A percentile compares a stretch with the other conserved stretches of the same genome.
Evolutionary conservation across 1,284 basidiomycete genomes (phyloP).

Genomic region (Leccinum griseonigrum): DNA sequence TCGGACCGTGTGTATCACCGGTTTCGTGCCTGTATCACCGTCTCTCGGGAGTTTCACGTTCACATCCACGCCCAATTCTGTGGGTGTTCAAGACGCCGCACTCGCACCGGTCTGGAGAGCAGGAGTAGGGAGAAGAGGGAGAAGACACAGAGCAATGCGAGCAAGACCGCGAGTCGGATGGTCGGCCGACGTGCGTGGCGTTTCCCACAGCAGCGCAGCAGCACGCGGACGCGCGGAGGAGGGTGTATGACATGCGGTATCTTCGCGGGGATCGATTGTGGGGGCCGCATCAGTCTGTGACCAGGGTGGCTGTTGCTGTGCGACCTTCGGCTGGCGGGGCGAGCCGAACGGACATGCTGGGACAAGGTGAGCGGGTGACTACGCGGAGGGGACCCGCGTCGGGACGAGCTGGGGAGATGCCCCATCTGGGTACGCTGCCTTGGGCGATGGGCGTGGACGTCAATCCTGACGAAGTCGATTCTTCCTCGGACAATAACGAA

Average conservation of each 20-base stretch:
- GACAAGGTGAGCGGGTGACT: neutral
- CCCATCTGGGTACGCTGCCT: slow-evolving; percentile 12
- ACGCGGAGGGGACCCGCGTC: neutral
- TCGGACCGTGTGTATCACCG: slow-evolving; percentile 39
- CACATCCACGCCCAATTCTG: neutral
- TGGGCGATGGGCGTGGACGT: slow-evolving; percentile 18
- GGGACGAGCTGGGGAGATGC: neutral
- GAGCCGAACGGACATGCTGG: neutral
- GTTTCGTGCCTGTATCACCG: slow-evolving; percentile 30
- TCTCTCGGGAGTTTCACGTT: slow-evolving; percentile 7
- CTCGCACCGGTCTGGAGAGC: neutral
- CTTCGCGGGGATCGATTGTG: slow-evolving; percentile 41
- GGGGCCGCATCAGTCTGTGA: slow-evolving; percentile 44
- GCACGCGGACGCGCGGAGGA: slow-evolving; percentile 35
- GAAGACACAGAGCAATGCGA: too few relatives aligned
- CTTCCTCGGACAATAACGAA: slow-evolving; percentile 14
- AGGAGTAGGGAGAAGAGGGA: neutral
- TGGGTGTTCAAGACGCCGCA: neutral
- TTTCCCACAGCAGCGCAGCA: slow-evolving; percentile 25
- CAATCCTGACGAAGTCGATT: slow-evolving; percentile 9
- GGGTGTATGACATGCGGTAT: slow-evolving; percentile 49
- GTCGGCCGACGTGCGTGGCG: neutral
- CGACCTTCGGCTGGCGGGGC: neutral
- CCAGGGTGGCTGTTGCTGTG: slow-evolving; percentile 1
- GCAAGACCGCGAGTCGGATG: neutral